These are phyloP conservation scores for Ligustrum vulgare DNA, from an alignment of 257 asterid genomes.

Conservation along the genomic window DNA sequence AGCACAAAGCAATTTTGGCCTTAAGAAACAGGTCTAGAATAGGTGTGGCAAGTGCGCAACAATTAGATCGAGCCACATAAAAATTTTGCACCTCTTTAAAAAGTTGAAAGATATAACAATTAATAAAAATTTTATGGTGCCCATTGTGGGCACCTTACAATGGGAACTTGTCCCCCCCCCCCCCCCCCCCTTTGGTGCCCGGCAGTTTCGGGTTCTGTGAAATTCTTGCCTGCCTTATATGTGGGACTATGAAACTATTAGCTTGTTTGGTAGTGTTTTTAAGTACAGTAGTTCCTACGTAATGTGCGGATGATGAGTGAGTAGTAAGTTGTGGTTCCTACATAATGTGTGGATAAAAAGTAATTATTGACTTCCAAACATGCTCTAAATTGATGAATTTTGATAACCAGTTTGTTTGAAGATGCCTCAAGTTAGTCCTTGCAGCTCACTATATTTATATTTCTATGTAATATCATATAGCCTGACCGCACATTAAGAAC, in stretches of 20 bases:
- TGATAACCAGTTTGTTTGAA: constrained; percentile 9
- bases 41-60: neutral
- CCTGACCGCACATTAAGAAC: neutral
- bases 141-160: too few relatives aligned
- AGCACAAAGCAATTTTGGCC: neutral
- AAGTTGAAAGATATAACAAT: neutral
- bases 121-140: too few relatives aligned
- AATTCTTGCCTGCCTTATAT: neutral
- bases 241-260: neutral
- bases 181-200: too few relatives aligned
- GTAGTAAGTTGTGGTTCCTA: too few relatives aligned
- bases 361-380: too few relatives aligned
- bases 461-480: neutral
- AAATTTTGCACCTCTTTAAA: neutral
- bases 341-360: too few relatives aligned
- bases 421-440: neutral
- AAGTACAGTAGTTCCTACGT: too few relatives aligned
- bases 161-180: too few relatives aligned
- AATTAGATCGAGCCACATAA: neutral
- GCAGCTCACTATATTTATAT: neutral
- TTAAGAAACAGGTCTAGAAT: neutral
- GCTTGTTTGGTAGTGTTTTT: too few relatives aligned
- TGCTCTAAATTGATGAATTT: neutral
- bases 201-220: neutral
- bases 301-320: too few relatives aligned